Evolutionary conservation across 305 asterid species (phyloP), one percentile per base, ranked within the genome.

Genomic region (Fraxinus greggii): DNA sequence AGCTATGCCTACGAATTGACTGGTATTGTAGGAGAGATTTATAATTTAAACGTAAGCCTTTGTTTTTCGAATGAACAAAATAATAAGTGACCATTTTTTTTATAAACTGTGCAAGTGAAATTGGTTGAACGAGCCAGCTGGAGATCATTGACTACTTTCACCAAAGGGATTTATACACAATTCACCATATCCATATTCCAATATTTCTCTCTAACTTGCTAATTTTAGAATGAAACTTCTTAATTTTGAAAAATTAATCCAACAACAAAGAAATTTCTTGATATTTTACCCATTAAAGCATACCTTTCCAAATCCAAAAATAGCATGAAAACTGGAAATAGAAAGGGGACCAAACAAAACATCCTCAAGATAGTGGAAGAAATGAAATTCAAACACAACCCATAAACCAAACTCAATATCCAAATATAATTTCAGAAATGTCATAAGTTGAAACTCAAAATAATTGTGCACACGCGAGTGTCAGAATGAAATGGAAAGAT

Each of bases 401-500:
- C 4, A n/a, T 19, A 0, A 56, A 56, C 67, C 12, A 56, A 56
- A 19, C 9, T 1, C 67, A 56, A 19, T 56, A 56, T 19, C 1
- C 5, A 56, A 56, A 56, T 56, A 15, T n/a, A 56, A 56, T 56
- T 56, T 56, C 67, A n/a, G 23, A 56, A 56, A 56, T 56, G 7
- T 56, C 67, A 56, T 19, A 28, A 19, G 26, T 21, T 19, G 26
- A 6, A 56, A 19, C 24, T 54, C 9, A 15, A 19, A 15, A 19
- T 54, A 21, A 19, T 5, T 59, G 29, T 2, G 69, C 0, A 13
- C 29, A 9, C 69, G 69, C 69, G 7, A 3, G 28, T n/a, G 26
- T 59, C 69, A 59, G 15, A 31, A 75, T 65, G 77, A 63, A 17
- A 32, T 7, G 45, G 45, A 84, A 67, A 78, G 73, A 77, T 70